These are phyloP conservation scores for Coniosporium tulheliwenetii DNA, from an alignment of 2,329 filamentous ascomycete species.

Conservation along the genomic window DNA sequence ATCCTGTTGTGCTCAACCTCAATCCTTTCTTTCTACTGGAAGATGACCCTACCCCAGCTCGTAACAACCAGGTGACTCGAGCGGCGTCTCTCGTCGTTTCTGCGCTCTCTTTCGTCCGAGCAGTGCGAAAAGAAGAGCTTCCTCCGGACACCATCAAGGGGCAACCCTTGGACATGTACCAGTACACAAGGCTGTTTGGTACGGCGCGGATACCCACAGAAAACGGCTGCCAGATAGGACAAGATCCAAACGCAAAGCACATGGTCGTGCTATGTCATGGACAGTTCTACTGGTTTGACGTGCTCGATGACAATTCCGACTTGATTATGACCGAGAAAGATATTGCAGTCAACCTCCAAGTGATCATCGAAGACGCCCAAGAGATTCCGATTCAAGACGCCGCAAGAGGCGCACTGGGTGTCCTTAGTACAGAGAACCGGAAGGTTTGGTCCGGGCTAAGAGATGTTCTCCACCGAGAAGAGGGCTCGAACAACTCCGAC, in stretches of 20 bases:
- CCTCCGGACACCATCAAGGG: conserved; percentile 76
- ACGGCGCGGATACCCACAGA: conserved; percentile 90
- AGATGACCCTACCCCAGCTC: conserved; percentile 89
- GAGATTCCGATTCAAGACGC: conserved; percentile 85
- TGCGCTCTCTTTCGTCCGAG: conserved; percentile 78
- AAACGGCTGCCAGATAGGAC: conserved; percentile 87
- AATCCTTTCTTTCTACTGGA: conserved; percentile 97
- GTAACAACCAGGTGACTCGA: conserved; percentile 91
- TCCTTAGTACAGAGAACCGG: conserved; percentile 89
- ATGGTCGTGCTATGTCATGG: conserved; percentile 86
- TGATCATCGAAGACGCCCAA: conserved; percentile 79
- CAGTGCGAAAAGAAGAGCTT: conserved; percentile 82
- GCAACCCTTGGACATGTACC: conserved; percentile 89
- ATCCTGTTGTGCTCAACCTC: conserved; percentile 89
- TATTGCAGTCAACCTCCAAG: conserved; percentile 76
- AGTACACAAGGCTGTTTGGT: conserved; percentile 89
- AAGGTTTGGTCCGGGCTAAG: conserved; percentile 89
- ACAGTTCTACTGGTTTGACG: conserved; percentile 98
- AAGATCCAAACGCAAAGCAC: conserved; percentile 86
- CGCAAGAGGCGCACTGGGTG: conserved; percentile 85
- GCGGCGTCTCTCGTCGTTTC: conserved; percentile 86
- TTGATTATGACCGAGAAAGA: conserved; percentile 96
- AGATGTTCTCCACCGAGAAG: conserved; percentile 73
- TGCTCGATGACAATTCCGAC: conserved; percentile 85
- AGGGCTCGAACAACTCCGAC: conserved; percentile 86